Evolutionary conservation across 148 eudicot genomes (phyloP), one percentile per base, ranked within the genome.

Genomic region (Nepenthes gracilis): DNA sequence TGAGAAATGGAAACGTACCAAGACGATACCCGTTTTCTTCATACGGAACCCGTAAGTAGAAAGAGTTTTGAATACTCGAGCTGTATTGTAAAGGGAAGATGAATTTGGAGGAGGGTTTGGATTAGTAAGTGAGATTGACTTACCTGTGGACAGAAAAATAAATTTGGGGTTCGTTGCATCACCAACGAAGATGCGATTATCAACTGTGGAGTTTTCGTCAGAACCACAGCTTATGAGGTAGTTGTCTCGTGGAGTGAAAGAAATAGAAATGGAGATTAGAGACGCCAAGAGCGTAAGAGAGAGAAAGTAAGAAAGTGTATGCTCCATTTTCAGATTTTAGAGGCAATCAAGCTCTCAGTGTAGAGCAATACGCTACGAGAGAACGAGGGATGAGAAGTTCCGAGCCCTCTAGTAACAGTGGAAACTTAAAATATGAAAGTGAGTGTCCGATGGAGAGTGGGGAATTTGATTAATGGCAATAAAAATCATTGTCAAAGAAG

Each of bases 211-310:
- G 14, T 73, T 80, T 1, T 70, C 34, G 74, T 47, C 76, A 54
- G 99, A 88, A 48, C 96, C 99, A 64, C 96, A 93, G 68, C 64
- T 74, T 64, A 93, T 61, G 54, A 93, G 88, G 71, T 77, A 80
- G 67, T 93, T 84, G 50, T 86, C 84, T 45, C n/a, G 65, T 1
- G 91, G 91, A 2, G 76, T 69, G 74, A 73, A 85, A 53, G 79
- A 65, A 13, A 60, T 11, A 36, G 83, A 71, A 54, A 43, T 59
- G 34, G 60, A 64, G 33, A 40, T 48, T 33, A 35, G 50, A 52
- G 50, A 70, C 23, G 38, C 47, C 14, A 14, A 75, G 5, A 67
- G 35, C 56, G 64, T 65, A 59, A 59, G 52, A 58, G 14, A 36
- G 57, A 55, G 51, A 4, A 33, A 43, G 36, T 64, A 37, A 32